A percentile compares a stretch with the other conserved stretches of the same genome.
These are phyloP conservation scores for Ophiostoma quercus DNA, from an alignment of 2,329 filamentous ascomycete species.

Conservation along the genomic window DNA sequence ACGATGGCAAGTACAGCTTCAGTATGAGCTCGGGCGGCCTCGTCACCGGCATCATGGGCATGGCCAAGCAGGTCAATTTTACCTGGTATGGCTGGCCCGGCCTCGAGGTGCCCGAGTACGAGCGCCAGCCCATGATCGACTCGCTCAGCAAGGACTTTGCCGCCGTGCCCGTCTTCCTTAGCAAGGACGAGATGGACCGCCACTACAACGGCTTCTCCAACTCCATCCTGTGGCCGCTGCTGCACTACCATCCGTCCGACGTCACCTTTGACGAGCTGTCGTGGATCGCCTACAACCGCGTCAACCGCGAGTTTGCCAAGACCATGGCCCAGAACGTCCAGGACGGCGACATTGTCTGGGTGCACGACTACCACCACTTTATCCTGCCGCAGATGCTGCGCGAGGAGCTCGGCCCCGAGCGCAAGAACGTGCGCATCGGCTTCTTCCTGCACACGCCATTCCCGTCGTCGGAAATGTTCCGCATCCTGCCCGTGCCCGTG, in stretches of 20 bases:
- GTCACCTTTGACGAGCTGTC: slow-evolving; percentile 95
- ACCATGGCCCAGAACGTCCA: slow-evolving; percentile 80
- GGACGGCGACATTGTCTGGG: slow-evolving; percentile 94
- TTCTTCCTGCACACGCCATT: slow-evolving; percentile 98
- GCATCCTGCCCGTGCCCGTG: slow-evolving; percentile 90
- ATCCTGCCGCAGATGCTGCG: slow-evolving; percentile 92
- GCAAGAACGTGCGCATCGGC: slow-evolving; percentile 92
- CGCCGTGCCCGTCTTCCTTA: slow-evolving; percentile 86
- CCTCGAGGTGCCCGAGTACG: slow-evolving; percentile 79
- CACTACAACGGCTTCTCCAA: slow-evolving; percentile 99
- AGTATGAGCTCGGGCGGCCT: slow-evolving; percentile 96
- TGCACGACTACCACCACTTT: slow-evolving; percentile 98
- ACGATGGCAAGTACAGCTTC: slow-evolving; percentile 87
- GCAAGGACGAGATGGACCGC: slow-evolving; percentile 85
- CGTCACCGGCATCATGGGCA: slow-evolving; percentile 84
- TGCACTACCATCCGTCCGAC: slow-evolving; percentile 98
- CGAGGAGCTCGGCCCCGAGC: slow-evolving; percentile 72
- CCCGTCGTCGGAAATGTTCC: slow-evolving; percentile 93
- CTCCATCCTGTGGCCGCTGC: slow-evolving; percentile 95
- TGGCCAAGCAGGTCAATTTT: slow-evolving; percentile 89
- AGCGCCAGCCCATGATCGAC: slow-evolving; percentile 67
- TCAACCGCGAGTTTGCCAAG: slow-evolving; percentile 87
- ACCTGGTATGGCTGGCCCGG: slow-evolving; percentile 99
- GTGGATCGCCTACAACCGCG: slow-evolving; percentile 89
- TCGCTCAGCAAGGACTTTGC: slow-evolving; percentile 81